Evolutionary conservation across 768 basidiomycete genomes (phyloP), one percentile per base, ranked within the genome.

Genomic region (Serendipita sp.): DNA sequence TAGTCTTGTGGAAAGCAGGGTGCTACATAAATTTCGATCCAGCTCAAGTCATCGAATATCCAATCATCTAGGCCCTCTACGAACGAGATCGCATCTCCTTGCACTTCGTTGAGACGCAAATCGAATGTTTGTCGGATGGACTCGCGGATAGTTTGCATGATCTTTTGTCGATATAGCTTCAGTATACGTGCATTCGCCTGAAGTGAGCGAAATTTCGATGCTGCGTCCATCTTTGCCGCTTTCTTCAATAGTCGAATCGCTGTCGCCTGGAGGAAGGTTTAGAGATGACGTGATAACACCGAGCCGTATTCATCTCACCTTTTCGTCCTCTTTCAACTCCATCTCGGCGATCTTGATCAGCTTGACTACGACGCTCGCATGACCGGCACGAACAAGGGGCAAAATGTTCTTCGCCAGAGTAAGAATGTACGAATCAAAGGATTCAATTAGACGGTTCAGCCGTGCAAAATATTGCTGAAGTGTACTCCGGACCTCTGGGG

Each of bases 221-320:
- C 90, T 20, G 92, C 88, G 68, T 95, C 94, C 71, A 88, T 78
- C 69, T 90, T 93, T 4, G 90, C 90, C 1, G 90, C 86, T 72
- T 93, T 95, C 72, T 93, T 95, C 63, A 98, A 88, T 22, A 99
- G 85, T 60, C 88, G 82, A 70, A 98, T 89, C 41, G 90, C 94
- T 33, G 96, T 85, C 4, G 95, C 90, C 93, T 95, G 66, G 38
- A 1, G 30, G 11, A 58, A 50, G 61, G 38, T n/a, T 43, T 24
- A 65, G 60, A 34, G 13, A 48, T 48, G 45, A 20, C 7, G n/a
- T 48, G 14, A 24, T 43, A 16, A 42, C 42, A 30, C 38, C 13
- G n/a, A n/a, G n/a, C n/a, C n/a, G n/a, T 43, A 33, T 20, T 43
- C 34, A 17, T 69, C 71, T 48, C 67, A 88, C 93, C 80, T 96